These are phyloP conservation scores for Shiraia bambusicola DNA, from an alignment of 2,329 filamentous ascomycete species.

Conservation along the genomic window DNA sequence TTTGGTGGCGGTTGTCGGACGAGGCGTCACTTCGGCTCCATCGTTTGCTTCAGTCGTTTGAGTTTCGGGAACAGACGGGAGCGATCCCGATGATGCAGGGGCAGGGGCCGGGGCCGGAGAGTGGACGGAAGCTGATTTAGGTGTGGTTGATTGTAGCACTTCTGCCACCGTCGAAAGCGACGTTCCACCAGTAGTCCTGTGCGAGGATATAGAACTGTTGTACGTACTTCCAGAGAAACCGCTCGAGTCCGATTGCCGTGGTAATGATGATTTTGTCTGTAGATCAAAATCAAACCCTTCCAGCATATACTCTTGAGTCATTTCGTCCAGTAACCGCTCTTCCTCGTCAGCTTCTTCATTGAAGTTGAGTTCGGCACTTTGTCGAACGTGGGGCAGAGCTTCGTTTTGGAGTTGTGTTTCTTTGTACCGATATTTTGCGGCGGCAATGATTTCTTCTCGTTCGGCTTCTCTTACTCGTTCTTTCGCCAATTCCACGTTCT, in stretches of 20 bases:
- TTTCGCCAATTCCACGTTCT: constrained; percentile 73
- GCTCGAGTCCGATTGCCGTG: constrained; percentile 81
- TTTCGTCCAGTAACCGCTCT: constrained; percentile 70
- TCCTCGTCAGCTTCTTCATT: constrained; percentile 51
- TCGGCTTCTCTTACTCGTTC: constrained; percentile 74
- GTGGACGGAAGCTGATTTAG: constrained; percentile 35
- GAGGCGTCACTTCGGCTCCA: constrained; percentile 31
- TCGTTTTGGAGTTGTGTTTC: constrained; percentile 49
- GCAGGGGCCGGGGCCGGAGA: constrained; percentile 32
- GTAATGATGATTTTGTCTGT: constrained; percentile 66
- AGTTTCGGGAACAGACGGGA: constrained; percentile 36
- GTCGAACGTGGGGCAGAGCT: constrained; percentile 44
- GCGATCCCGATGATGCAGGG: constrained; percentile 33
- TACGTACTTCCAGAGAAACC: constrained; percentile 75
- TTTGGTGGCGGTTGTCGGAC: constrained; percentile 26
- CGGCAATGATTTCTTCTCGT: constrained; percentile 64
- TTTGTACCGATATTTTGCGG: constrained; percentile 62
- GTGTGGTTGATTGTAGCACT: constrained; percentile 47
- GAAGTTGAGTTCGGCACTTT: constrained; percentile 40
- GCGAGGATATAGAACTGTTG: constrained; percentile 76
- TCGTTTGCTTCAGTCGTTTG: constrained; percentile 26
- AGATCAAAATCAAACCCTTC: constrained; percentile 79
- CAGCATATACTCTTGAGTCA: constrained; percentile 79
- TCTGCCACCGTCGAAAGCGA: constrained; percentile 74
- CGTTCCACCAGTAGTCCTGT: constrained; percentile 67